A percentile compares a stretch with the other conserved stretches of the same genome.
Evolutionary conservation across 768 basidiomycete species (phyloP).

Genomic region (Hortiboletus flavorubellus): DNA sequence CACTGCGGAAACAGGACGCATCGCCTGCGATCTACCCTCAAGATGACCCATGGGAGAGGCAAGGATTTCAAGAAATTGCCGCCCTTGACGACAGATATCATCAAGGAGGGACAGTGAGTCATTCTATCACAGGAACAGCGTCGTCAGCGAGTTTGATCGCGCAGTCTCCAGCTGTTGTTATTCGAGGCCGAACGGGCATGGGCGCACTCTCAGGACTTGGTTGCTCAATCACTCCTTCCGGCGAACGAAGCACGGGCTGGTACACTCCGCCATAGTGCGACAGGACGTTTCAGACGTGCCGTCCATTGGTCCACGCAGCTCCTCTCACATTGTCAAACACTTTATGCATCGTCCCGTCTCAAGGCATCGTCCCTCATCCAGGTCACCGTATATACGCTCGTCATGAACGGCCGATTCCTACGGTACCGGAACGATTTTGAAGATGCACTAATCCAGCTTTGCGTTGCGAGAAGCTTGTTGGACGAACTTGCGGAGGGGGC

Average conservation of each 20-base stretch:
- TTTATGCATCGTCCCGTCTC: slow-evolving; percentile 52
- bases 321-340: slow-evolving; percentile 66
- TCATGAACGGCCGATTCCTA: slow-evolving; percentile 79
- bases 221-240: slow-evolving; percentile 47
- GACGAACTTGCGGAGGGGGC: slow-evolving; percentile 62
- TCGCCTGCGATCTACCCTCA: slow-evolving; percentile 78
- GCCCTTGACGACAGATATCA: slow-evolving; percentile 57
- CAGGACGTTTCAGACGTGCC: slow-evolving; percentile 76
- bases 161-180: slow-evolving; percentile 76
- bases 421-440: slow-evolving; percentile 75
- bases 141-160: slow-evolving; percentile 6
- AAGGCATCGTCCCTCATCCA: slow-evolving; percentile 62
- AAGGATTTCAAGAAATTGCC: slow-evolving; percentile 87
- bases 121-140: background rate
- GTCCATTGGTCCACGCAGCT: slow-evolving; percentile 77
- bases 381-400: slow-evolving; percentile 71
- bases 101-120: slow-evolving; percentile 84
- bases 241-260: slow-evolving; percentile 50
- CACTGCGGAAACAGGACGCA: slow-evolving; percentile 92
- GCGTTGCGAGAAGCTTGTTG: slow-evolving; percentile 73
- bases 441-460: slow-evolving; percentile 69
- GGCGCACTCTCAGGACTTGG: slow-evolving; percentile 83
- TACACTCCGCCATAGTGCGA: slow-evolving; percentile 67
- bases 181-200: slow-evolving; percentile 92
- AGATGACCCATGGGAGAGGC: slow-evolving; percentile 84